These are phyloP conservation scores for Colletotrichum melonis DNA, from an alignment of 2,329 filamentous ascomycete genomes.

Conservation along the genomic window DNA sequence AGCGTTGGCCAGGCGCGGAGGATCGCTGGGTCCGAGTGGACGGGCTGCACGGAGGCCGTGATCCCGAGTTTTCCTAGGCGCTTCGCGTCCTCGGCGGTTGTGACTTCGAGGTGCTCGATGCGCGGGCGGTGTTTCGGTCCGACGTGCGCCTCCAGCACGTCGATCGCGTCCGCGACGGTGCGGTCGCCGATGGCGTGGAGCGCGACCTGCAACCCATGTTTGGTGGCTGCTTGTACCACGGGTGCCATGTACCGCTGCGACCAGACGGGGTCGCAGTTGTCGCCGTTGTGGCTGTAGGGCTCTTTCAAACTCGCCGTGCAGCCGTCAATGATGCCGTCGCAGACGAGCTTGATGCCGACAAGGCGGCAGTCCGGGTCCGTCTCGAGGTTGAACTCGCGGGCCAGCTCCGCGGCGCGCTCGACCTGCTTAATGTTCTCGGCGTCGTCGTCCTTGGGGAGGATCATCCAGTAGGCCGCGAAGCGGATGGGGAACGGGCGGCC, in stretches of 20 bases:
- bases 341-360: conserved; percentile 69
- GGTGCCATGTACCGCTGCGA: conserved; percentile 60
- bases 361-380: conserved; percentile 42
- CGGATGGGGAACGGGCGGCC: conserved; percentile 52
- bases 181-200: conserved; percentile 75
- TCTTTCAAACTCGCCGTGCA: conserved; percentile 66
- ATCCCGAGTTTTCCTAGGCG: conserved; percentile 70
- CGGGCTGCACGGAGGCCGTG: conserved; percentile 68
- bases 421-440: conserved; percentile 61
- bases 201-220: conserved; percentile 66
- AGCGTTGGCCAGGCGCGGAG: conserved; percentile 70
- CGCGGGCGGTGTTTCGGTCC: conserved; percentile 64
- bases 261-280: conserved; percentile 66
- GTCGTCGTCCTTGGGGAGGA: conserved; percentile 57
- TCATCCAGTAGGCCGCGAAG: conserved; percentile 67
- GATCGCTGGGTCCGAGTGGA: conserved; percentile 71
- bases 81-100: conserved; percentile 63
- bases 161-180: conserved; percentile 67
- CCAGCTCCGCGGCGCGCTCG: conserved; percentile 60
- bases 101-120: conserved; percentile 74
- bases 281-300: conserved; percentile 60
- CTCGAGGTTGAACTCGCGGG: conserved; percentile 53
- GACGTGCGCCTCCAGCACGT: conserved; percentile 60
- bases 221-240: conserved; percentile 56
- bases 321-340: conserved; percentile 67